Conservation (phyloP, 495 filamentous ascomycete genomes). For the Poronia punctata region DNA sequence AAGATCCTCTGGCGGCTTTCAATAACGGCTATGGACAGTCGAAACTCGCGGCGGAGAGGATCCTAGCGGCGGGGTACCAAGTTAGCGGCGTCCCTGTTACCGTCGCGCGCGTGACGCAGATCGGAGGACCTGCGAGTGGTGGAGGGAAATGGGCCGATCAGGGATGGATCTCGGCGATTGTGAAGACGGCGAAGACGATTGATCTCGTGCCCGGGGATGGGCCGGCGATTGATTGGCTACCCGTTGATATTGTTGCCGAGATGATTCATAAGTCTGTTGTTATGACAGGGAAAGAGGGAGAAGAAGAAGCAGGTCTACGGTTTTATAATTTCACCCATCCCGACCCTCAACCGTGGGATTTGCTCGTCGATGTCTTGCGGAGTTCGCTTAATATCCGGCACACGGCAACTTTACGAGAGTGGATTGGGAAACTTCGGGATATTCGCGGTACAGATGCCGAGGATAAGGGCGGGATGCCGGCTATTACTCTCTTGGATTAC, state of each 20-base stretch:
- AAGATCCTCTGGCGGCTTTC: conserved; percentile 10
- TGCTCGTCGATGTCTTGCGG: no score
- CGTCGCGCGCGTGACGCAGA: conserved; percentile 17
- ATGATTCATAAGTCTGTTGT: no score
- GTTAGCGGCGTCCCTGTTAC: conserved; percentile 6
- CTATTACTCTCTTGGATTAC: no score
- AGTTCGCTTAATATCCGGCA: no score
- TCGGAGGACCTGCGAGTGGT: conserved; percentile 12
- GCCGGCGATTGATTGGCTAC: conserved; percentile 17
- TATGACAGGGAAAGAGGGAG: not conserved
- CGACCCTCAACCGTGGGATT: no score
- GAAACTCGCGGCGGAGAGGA: conserved; percentile 17
- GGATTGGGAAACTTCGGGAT: no score
- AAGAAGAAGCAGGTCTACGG: not conserved
- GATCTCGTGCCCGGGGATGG: conserved; percentile 7
- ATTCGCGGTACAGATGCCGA: no score
- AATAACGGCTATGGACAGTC: conserved; percentile 21
- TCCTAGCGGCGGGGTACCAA: conserved; percentile 8
- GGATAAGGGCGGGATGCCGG: no score
- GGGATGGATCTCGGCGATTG: conserved; percentile 17
- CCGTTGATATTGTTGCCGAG: conserved; percentile 17
- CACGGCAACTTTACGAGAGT: no score
- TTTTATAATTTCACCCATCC: no score
- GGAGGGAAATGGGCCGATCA: conserved; percentile 14
- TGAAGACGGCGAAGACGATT: conserved; percentile 8